Conservation (phyloP, 371 early-diverging fungal genomes). For the Mortierella sp. region DNA sequence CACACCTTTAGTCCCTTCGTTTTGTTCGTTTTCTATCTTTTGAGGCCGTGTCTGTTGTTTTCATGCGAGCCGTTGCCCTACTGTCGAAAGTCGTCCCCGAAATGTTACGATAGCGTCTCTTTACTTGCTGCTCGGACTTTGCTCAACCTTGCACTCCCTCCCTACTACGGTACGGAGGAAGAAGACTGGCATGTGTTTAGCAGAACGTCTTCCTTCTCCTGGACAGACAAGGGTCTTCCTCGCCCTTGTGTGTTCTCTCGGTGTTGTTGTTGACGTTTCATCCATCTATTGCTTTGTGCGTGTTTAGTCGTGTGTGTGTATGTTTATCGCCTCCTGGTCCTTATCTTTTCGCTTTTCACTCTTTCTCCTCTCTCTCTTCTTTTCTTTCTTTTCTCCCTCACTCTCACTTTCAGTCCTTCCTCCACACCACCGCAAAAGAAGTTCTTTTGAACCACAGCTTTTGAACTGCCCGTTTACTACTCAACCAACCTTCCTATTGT, state of each 20-base stretch:
- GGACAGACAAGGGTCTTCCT: background rate
- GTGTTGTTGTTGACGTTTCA: background rate
- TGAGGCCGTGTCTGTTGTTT: conserved; percentile 10
- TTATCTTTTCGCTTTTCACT: background rate
- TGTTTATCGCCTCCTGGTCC: background rate
- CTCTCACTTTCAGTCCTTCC: background rate
- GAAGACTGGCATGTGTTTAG: background rate
- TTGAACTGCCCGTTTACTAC: background rate
- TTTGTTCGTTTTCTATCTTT: conserved; percentile 3
- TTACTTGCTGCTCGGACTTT: background rate
- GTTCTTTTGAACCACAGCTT: background rate
- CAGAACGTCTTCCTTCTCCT: background rate
- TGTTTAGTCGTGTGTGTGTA: background rate
- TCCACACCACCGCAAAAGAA: background rate
- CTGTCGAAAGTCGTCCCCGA: background rate
- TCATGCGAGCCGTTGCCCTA: conserved; percentile 8
- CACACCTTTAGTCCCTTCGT: background rate
- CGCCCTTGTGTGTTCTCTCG: too few relatives aligned
- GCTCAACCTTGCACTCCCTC: background rate
- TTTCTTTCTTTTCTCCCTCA: background rate
- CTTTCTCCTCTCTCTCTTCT: conserved; percentile 9
- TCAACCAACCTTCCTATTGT: background rate
- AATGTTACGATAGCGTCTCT: background rate
- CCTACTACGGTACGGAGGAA: background rate
- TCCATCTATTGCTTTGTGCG: background rate